A percentile compares a stretch with the other conserved stretches of the same genome.
phyloP scores from a whole-genome alignment of 2,329 filamentous ascomycete genomes.

The Coniella lustricola region DNA sequence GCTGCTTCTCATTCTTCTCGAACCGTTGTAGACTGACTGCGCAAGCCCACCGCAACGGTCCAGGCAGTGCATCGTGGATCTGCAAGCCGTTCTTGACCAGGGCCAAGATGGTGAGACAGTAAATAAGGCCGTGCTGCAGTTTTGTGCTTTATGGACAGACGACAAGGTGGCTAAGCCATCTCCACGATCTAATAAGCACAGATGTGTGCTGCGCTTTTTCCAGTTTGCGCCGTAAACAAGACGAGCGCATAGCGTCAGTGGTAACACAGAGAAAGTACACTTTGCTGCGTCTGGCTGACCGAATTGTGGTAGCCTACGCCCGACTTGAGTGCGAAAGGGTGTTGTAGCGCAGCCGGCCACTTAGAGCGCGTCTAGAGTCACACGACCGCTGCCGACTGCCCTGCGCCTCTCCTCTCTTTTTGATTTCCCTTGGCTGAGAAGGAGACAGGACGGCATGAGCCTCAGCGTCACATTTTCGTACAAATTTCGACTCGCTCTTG shows the following conservation, averaged over 20 bases:
- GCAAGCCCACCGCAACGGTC: too few species aligned
- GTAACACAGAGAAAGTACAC: constrained; percentile 3
- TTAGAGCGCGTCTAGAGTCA: constrained; percentile 6
- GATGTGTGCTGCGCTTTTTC: too few species aligned
- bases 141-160: too few species aligned
- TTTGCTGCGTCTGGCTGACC: background rate
- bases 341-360: constrained; percentile 6
- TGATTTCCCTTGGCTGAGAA: background rate
- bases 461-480: constrained; percentile 9
- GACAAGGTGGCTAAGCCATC: too few species aligned
- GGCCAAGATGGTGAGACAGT: too few species aligned
- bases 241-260: background rate
- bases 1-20: background rate
- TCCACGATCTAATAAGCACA: too few species aligned
- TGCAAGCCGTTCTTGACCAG: too few species aligned
- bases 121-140: too few species aligned
- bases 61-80: too few species aligned
- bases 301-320: background rate
- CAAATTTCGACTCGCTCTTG: background rate
- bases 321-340: constrained; percentile 2
- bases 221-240: background rate
- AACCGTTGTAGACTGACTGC: too few species aligned
- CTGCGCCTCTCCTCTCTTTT: background rate
- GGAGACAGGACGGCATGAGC: constrained; percentile 6
- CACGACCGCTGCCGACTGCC: constrained; percentile 11